Evolutionary conservation across 495 filamentous ascomycete species (phyloP).

Genomic region (Neurospora discreta): DNA sequence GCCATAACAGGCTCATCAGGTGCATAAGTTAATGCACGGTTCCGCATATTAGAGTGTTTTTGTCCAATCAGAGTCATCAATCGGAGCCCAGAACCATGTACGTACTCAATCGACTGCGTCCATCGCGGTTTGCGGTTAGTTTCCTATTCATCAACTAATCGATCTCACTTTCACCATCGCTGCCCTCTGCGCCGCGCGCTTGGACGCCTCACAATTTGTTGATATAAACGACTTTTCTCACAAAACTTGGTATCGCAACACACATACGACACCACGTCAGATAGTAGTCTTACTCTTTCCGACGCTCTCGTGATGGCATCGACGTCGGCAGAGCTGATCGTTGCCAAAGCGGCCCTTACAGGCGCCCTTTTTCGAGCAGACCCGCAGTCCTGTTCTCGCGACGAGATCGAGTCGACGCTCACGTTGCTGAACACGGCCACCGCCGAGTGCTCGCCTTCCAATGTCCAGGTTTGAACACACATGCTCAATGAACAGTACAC

Average conservation of each 20-base stretch:
- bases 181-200: neutral
- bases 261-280: neutral
- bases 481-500: slow-evolving; percentile 20
- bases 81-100: neutral
- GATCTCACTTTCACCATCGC: neutral
- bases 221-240: neutral
- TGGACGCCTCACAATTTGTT: neutral
- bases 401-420: slow-evolving; percentile 66
- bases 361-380: slow-evolving; percentile 67
- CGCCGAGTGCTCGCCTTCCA: slow-evolving; percentile 64
- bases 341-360: slow-evolving; percentile 72
- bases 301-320: slow-evolving; percentile 44
- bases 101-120: no score
- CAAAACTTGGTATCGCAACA: neutral
- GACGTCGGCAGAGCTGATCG: slow-evolving; percentile 63
- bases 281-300: neutral
- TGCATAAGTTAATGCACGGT: neutral
- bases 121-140: no score
- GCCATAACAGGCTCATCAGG: neutral
- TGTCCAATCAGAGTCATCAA: neutral
- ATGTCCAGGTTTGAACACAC: slow-evolving; percentile 88
- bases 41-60: neutral
- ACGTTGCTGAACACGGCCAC: slow-evolving; percentile 53
- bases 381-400: slow-evolving; percentile 54
- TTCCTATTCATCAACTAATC: neutral